phyloP scores from a whole-genome alignment of 225 moss, liverwort and hornwort genomes.

The Polytrichum commune region DNA sequence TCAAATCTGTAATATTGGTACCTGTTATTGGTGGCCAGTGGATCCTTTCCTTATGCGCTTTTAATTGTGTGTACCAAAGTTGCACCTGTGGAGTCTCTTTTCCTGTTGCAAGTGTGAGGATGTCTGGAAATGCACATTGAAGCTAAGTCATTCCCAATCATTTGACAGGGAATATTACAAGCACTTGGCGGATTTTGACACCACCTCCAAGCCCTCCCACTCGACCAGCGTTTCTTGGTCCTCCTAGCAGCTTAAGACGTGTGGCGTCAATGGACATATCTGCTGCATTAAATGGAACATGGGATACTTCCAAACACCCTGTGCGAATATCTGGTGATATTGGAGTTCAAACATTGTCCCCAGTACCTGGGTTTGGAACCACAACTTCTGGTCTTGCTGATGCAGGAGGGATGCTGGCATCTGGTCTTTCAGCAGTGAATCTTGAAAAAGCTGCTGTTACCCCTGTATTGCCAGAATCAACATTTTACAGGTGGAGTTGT shows the following conservation, averaged over 20 bases:
- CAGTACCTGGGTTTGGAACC: slow-evolving; percentile 51
- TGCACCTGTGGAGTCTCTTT: no score
- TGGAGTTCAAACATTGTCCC: slow-evolving; percentile 67
- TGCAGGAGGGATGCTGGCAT: slow-evolving; percentile 48
- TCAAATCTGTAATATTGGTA: no score
- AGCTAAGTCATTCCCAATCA: neutral
- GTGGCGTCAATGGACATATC: slow-evolving; percentile 89
- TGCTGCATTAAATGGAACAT: slow-evolving; percentile 49
- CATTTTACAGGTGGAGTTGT: slow-evolving; percentile 88
- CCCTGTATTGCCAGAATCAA: slow-evolving; percentile 48
- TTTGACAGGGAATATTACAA: slow-evolving; percentile 80
- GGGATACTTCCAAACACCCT: slow-evolving; percentile 59
- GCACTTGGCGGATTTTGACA: slow-evolving; percentile 82
- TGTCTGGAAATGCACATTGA: no score
- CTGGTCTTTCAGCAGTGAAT: slow-evolving; percentile 60
- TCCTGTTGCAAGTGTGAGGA: no score
- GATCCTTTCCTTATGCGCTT: no score
- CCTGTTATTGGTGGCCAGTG: no score
- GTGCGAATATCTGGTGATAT: slow-evolving; percentile 84
- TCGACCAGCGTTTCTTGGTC: slow-evolving; percentile 51
- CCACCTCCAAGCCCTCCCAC: slow-evolving; percentile 92
- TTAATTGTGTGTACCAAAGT: no score
- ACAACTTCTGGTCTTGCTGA: slow-evolving; percentile 56
- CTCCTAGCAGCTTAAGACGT: slow-evolving; percentile 71
- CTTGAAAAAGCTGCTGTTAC: slow-evolving; percentile 49